phyloP scores from a whole-genome alignment of 2,329 filamentous ascomycete genomes.

The Chaetomiaceae sp. region DNA sequence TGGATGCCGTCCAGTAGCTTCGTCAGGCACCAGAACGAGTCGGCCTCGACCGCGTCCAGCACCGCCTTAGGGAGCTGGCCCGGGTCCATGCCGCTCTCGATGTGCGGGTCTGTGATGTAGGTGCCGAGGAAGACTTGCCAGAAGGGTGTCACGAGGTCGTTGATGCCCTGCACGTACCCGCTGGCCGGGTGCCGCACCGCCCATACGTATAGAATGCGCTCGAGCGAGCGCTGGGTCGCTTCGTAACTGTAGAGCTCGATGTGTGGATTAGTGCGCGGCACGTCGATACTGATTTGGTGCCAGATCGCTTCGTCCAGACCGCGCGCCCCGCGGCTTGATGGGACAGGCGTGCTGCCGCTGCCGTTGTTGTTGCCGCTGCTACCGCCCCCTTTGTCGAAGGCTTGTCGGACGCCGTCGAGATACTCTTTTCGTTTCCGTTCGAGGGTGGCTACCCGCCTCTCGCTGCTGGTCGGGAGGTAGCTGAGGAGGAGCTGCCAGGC shows the following conservation, averaged over 20 bases:
- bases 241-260: constrained; percentile 93
- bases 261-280: constrained; percentile 93
- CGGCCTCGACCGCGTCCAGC: constrained; percentile 92
- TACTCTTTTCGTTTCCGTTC: constrained; percentile 97
- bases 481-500: constrained; percentile 97
- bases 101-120: constrained; percentile 91
- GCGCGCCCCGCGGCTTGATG: constrained; percentile 17
- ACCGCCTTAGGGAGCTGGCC: constrained; percentile 88
- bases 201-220: constrained; percentile 95
- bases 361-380: constrained; percentile 16
- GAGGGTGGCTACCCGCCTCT: constrained; percentile 80
- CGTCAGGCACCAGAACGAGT: constrained; percentile 97
- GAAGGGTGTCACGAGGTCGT: constrained; percentile 94
- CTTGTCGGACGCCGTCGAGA: constrained; percentile 78
- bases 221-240: constrained; percentile 88
- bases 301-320: constrained; percentile 95
- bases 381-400: constrained; percentile 61
- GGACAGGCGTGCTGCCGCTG: constrained; percentile 16
- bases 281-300: constrained; percentile 99
- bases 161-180: constrained; percentile 97
- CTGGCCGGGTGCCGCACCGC: constrained; percentile 95
- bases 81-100: constrained; percentile 93
- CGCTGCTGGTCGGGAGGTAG: constrained; percentile 94
- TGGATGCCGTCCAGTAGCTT: constrained; percentile 98
- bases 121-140: constrained; percentile 95